Evolutionary conservation across 169 alveolate genomes (phyloP).

Genomic region (Plasmodium vivax): DNA sequence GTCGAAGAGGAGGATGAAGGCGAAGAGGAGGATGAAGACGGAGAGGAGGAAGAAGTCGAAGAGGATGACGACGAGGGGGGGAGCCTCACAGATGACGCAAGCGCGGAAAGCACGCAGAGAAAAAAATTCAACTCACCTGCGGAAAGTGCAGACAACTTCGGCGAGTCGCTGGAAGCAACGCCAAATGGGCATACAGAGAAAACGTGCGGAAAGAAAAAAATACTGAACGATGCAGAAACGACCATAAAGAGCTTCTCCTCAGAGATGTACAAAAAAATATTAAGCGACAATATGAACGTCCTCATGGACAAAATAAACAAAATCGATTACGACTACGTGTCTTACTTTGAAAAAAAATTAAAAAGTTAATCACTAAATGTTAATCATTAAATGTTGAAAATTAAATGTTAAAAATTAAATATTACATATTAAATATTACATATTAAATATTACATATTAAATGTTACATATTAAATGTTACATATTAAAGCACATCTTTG

Average conservation of each 20-base stretch:
- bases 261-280: conserved; percentile 18
- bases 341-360: conserved; percentile 56
- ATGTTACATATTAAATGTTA: too few relatives aligned
- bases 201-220: neutral
- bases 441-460: too few relatives aligned
- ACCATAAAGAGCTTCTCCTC: conserved; percentile 30
- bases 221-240: conserved; percentile 18
- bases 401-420: too few relatives aligned
- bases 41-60: neutral
- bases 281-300: conserved; percentile 29
- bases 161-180: neutral
- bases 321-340: conserved; percentile 57
- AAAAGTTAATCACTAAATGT: conserved; percentile 6
- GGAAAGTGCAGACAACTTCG: neutral
- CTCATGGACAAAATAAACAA: conserved; percentile 36
- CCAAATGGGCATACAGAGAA: neutral
- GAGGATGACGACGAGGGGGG: neutral
- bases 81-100: neutral
- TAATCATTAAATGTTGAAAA: too few relatives aligned
- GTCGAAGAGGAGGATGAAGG: neutral
- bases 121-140: neutral
- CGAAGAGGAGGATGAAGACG: neutral
- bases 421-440: too few relatives aligned
- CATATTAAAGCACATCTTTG: neutral
- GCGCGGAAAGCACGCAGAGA: neutral